A percentile compares a stretch with the other conserved stretches of the same genome.
Evolutionary conservation across 2,329 filamentous ascomycete genomes (phyloP).

Genomic region (Fusarium siculi): DNA sequence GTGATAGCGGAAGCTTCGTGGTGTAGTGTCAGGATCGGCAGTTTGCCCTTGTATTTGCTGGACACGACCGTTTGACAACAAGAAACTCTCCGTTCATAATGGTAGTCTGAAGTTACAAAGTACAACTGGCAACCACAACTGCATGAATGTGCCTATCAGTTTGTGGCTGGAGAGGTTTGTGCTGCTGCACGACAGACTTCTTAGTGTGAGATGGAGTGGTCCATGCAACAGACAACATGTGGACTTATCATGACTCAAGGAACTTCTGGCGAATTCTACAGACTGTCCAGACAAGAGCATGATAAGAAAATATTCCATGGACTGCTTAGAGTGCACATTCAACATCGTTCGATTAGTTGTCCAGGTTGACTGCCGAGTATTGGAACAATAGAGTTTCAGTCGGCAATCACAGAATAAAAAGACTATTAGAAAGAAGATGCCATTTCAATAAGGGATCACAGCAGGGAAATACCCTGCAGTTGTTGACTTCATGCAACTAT

Average conservation of each 20-base stretch:
- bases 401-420: background rate
- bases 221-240: background rate
- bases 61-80: background rate
- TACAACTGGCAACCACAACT: background rate
- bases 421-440: slow-evolving; percentile 16
- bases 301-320: background rate
- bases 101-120: background rate
- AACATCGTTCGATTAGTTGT: background rate
- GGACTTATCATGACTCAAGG: background rate
- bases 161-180: background rate
- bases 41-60: background rate
- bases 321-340: background rate
- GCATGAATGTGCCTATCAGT: slow-evolving; percentile 4
- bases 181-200: background rate
- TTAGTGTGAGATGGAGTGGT: slow-evolving; percentile 1
- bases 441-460: background rate
- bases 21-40: slow-evolving; percentile 17
- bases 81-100: background rate
- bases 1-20: slow-evolving; percentile 5
- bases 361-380: background rate
- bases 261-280: background rate
- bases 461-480: slow-evolving; percentile 8
- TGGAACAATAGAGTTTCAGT: slow-evolving; percentile 9
- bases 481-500: background rate
- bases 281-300: background rate